Conservation (phyloP, 345 rosid species). For the Populus alba region DNA sequence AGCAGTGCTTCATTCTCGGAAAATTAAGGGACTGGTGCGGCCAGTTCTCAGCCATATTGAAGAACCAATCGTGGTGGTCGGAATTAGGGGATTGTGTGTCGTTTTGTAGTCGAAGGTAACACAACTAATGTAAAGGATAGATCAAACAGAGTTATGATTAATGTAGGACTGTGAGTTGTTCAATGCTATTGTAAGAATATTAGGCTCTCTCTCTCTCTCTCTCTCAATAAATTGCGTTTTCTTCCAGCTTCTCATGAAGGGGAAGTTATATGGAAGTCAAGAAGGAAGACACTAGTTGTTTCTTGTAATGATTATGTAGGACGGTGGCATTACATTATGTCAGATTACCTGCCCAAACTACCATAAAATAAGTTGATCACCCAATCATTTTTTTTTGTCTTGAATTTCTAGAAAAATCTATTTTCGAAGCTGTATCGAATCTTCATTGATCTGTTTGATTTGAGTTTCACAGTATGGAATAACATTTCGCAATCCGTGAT, state of each 20-base stretch:
- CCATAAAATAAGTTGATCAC: not conserved
- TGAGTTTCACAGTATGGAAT: not conserved
- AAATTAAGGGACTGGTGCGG: not conserved
- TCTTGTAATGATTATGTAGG: not conserved
- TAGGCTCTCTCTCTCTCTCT: not conserved
- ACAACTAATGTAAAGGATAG: not conserved
- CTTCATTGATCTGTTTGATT: not conserved
- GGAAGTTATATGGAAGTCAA: not conserved
- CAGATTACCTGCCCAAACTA: conserved; percentile 1
- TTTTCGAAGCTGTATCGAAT: not conserved
- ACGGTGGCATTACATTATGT: conserved; percentile 6
- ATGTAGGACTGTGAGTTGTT: not conserved
- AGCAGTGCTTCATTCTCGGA: not conserved
- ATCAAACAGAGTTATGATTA: not conserved
- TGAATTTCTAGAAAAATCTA: not conserved
- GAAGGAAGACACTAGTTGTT: not conserved
- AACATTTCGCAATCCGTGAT: not conserved
- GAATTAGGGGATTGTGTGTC: not conserved
- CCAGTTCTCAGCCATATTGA: not conserved
- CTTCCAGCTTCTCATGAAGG: not conserved
- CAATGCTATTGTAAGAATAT: not conserved
- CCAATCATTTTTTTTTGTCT: not conserved
- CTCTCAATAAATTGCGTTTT: not conserved
- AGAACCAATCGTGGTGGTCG: not conserved
- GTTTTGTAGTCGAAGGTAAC: not conserved